Percentiles rank a stretch among this genome's conserved stretches.
These are phyloP conservation scores for Cicer bijugum DNA, from an alignment of 306 rosid species.

Conservation along the genomic window DNA sequence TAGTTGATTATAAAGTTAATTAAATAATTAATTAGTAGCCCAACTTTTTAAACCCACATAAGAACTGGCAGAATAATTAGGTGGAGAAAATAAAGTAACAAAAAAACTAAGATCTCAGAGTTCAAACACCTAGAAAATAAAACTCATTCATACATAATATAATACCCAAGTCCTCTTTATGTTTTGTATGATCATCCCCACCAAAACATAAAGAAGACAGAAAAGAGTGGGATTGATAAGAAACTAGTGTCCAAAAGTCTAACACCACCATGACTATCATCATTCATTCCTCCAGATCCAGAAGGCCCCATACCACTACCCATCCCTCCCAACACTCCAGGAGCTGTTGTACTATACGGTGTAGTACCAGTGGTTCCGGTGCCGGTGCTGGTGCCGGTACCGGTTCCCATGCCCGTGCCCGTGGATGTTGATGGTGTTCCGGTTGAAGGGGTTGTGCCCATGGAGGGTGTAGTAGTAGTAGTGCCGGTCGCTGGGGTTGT, in stretches of 20 bases:
- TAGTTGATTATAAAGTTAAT: constrained; percentile 7
- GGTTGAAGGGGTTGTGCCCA: background rate
- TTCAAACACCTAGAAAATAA: constrained; percentile 59
- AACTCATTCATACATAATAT: constrained; percentile 49
- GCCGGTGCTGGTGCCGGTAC: background rate
- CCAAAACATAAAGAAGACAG: constrained; percentile 59
- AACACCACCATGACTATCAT: constrained; percentile 64
- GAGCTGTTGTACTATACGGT: constrained; percentile 48
- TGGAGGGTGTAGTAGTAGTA: constrained; percentile 10
- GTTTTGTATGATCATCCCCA: constrained; percentile 54
- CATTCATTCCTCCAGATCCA: constrained; percentile 76
- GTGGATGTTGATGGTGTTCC: constrained; percentile 38
- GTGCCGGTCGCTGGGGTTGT: constrained; percentile 40
- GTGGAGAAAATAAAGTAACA: constrained; percentile 37
- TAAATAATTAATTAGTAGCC: constrained; percentile 48
- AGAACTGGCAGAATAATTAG: constrained; percentile 41
- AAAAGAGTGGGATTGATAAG: constrained; percentile 46
- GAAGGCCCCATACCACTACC: constrained; percentile 75
- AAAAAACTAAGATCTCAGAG: constrained; percentile 49
- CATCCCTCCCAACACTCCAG: constrained; percentile 79
- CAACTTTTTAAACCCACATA: constrained; percentile 32
- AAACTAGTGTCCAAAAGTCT: constrained; percentile 41
- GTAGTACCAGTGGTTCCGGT: constrained; percentile 38
- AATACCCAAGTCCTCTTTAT: background rate
- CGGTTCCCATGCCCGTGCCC: background rate